These are phyloP conservation scores for Fonsecaea monophora DNA, from an alignment of 2,329 filamentous ascomycete species.

Conservation along the genomic window DNA sequence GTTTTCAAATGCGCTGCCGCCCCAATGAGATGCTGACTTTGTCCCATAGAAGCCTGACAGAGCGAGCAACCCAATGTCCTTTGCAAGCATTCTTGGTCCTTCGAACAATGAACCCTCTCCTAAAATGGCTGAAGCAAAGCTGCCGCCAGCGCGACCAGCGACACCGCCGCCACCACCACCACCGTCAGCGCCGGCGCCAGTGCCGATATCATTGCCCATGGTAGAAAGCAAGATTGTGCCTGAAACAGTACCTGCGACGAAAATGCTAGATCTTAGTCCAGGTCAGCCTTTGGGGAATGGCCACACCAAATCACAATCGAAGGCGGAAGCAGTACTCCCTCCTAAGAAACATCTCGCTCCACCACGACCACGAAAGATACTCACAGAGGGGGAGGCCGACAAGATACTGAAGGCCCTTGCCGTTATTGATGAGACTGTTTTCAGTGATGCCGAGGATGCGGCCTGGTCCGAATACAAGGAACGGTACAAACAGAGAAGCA, in stretches of 20 bases:
- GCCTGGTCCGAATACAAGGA: constrained; percentile 60
- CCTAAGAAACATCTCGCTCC: constrained; percentile 63
- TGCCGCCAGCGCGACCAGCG: constrained; percentile 36
- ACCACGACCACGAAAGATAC: constrained; percentile 61
- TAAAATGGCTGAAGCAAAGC: constrained; percentile 36
- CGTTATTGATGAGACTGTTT: constrained; percentile 62
- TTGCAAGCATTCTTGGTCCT: constrained; percentile 79
- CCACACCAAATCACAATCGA: constrained; percentile 27
- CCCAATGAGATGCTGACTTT: constrained; percentile 36
- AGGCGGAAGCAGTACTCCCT: constrained; percentile 52
- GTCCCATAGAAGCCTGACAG: constrained; percentile 70
- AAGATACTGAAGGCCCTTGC: constrained; percentile 72
- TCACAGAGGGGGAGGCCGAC: constrained; percentile 68
- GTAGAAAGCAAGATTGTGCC: constrained; percentile 18
- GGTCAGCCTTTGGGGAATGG: constrained; percentile 36
- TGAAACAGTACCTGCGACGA: constrained; percentile 15
- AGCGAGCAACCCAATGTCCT: constrained; percentile 87
- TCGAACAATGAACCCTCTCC: constrained; percentile 42
- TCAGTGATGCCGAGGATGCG: constrained; percentile 63
- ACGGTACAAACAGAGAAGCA: constrained; percentile 61
- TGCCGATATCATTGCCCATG: constrained; percentile 17
- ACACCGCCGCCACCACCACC: constrained; percentile 35
- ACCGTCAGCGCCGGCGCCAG: constrained; percentile 15
- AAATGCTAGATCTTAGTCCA: constrained; percentile 41
- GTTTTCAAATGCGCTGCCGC: constrained; percentile 31